Evolutionary conservation across 352 stramenopile species (phyloP).

Genomic region (Peronosclerospora sorghi): DNA sequence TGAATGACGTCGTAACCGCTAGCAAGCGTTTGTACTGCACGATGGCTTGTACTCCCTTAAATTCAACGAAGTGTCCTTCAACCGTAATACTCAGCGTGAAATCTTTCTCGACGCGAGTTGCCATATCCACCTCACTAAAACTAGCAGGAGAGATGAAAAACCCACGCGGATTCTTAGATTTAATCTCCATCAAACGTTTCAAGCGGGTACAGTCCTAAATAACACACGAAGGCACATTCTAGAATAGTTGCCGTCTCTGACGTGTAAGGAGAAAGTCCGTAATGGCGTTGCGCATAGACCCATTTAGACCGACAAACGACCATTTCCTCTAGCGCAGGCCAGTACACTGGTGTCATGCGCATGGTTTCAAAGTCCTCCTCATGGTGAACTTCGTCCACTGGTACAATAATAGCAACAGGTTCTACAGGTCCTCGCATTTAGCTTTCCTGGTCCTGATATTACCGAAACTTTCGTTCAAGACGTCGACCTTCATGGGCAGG

Average conservation of each 20-base stretch:
- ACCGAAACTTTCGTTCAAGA: no score
- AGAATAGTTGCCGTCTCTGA: slow-evolving; percentile 34
- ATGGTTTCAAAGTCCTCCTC: slow-evolving; percentile 71
- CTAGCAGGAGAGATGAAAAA: slow-evolving; percentile 33
- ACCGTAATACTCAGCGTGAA: slow-evolving; percentile 57
- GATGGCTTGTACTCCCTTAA: slow-evolving; percentile 66
- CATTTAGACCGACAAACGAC: no score
- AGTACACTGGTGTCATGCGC: slow-evolving; percentile 76
- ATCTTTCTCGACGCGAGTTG: no score
- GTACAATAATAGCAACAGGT: slow-evolving; percentile 43
- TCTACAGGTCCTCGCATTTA: slow-evolving; percentile 21
- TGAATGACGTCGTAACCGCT: slow-evolving; percentile 67
- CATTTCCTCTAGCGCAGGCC: no score
- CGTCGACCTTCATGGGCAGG: no score
- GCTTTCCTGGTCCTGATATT: slow-evolving; percentile 44
- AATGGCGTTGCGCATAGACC: no score
- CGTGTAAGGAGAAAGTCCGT: no score
- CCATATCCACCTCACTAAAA: no score
- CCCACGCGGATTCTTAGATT: slow-evolving; percentile 31
- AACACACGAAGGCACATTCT: slow-evolving; percentile 64
- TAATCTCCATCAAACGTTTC: slow-evolving; percentile 40
- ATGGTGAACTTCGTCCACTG: slow-evolving; percentile 73
- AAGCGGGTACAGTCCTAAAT: slow-evolving; percentile 50
- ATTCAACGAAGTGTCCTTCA: slow-evolving; percentile 71
- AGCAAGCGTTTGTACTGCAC: slow-evolving; percentile 75